These are phyloP conservation scores for Geotrichum klebahnii DNA, from an alignment of 1,139 yeast genomes.

Conservation along the genomic window DNA sequence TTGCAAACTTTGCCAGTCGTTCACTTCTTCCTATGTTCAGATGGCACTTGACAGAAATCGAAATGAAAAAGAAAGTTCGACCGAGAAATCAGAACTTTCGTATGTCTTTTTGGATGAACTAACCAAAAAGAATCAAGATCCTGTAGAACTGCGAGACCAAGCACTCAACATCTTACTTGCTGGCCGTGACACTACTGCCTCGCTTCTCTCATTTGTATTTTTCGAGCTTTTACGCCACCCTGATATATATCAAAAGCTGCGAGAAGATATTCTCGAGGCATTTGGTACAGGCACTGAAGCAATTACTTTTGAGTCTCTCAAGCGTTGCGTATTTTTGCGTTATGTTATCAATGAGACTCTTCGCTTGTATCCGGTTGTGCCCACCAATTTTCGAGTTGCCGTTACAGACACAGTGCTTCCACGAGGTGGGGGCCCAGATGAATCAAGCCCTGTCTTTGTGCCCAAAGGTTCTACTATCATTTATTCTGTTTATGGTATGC, in stretches of 20 bases:
- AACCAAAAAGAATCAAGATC: slow-evolving; percentile 50
- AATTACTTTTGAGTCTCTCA: slow-evolving; percentile 48
- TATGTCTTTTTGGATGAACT: slow-evolving; percentile 52
- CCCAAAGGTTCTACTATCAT: slow-evolving; percentile 48
- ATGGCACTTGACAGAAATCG: slow-evolving; percentile 27
- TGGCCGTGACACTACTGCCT: slow-evolving; percentile 59
- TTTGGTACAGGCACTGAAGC: slow-evolving; percentile 29
- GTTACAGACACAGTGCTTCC: slow-evolving; percentile 49
- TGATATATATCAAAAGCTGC: slow-evolving; percentile 42
- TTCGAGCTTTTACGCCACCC: slow-evolving; percentile 49
- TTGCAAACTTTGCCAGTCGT: slow-evolving; percentile 30
- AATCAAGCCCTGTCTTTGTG: slow-evolving; percentile 44
- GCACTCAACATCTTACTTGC: slow-evolving; percentile 51
- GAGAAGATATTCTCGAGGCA: slow-evolving; percentile 39
- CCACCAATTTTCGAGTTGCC: slow-evolving; percentile 49
- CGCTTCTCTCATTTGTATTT: slow-evolving; percentile 48
- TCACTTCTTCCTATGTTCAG: slow-evolving; percentile 36
- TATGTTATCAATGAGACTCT: slow-evolving; percentile 50
- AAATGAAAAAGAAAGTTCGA: slow-evolving; percentile 22
- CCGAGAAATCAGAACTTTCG: slow-evolving; percentile 27
- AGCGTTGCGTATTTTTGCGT: slow-evolving; percentile 49
- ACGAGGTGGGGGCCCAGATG: slow-evolving; percentile 51
- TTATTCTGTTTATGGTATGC: slow-evolving; percentile 47
- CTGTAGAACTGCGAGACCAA: slow-evolving; percentile 50
- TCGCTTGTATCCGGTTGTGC: slow-evolving; percentile 56